phyloP scores from a whole-genome alignment of 305 asterid species.

The Plantago rigida region DNA sequence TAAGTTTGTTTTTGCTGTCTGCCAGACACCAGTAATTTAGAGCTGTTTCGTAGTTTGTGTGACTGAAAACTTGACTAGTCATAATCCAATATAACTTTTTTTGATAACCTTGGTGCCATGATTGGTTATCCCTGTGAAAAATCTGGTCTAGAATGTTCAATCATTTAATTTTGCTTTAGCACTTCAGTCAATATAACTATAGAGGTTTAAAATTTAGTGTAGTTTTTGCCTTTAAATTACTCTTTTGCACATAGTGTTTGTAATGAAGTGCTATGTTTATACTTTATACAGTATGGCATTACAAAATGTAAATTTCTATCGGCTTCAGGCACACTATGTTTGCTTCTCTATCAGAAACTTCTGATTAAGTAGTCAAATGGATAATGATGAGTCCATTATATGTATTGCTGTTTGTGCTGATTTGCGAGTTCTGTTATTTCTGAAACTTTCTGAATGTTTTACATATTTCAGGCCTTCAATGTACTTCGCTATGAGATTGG shows the following conservation, averaged over 20 bases:
- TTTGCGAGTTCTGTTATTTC: constrained; percentile 14
- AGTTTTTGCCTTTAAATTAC: background rate
- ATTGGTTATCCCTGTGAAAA: background rate
- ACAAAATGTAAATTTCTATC: background rate
- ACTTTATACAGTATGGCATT: constrained; percentile 9
- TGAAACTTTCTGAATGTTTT: constrained; percentile 21
- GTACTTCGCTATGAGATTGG: constrained; percentile 81
- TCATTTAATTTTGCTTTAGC: background rate
- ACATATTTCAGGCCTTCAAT: constrained; percentile 70
- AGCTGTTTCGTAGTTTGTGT: background rate
- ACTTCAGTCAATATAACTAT: background rate
- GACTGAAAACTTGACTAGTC: constrained; percentile 4
- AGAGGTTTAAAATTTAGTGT: background rate
- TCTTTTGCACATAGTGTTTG: constrained; percentile 1
- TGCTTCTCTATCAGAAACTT: background rate
- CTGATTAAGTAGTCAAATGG: background rate
- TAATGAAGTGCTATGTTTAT: constrained; percentile 5
- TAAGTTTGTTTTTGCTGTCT: no score
- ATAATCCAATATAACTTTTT: background rate
- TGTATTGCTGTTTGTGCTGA: constrained; percentile 17
- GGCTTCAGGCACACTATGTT: no score
- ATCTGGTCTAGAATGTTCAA: constrained; percentile 6
- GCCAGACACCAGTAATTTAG: no score
- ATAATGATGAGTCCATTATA: constrained; percentile 9
- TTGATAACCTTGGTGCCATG: background rate